phyloP scores from a whole-genome alignment of 331 rosid species.

The Arachis monticola region DNA sequence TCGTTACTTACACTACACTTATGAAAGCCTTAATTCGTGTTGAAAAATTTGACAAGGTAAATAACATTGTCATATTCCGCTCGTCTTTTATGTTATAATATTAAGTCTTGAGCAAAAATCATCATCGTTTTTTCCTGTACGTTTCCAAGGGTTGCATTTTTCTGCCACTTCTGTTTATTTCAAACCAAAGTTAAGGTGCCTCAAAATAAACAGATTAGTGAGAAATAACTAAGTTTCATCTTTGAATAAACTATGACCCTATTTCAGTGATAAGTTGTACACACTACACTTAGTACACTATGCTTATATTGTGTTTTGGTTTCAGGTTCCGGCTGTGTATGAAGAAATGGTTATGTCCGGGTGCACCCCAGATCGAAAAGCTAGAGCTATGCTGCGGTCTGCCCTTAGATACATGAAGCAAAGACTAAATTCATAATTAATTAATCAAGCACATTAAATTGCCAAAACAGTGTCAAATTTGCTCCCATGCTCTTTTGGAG shows the following conservation, averaged over 20 bases:
- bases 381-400: slow-evolving; percentile 92
- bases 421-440: slow-evolving; percentile 53
- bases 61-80: not conserved
- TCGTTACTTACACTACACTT: slow-evolving; percentile 90
- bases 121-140: too few relatives aligned
- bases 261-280: not conserved
- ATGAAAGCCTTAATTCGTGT: slow-evolving; percentile 93
- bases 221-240: not conserved
- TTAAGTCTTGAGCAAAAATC: not conserved
- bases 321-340: slow-evolving; percentile 92
- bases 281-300: slow-evolving; percentile 13
- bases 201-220: slow-evolving; percentile 12
- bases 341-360: slow-evolving; percentile 92
- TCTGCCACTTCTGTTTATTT: too few relatives aligned
- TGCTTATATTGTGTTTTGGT: slow-evolving; percentile 38
- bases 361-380: slow-evolving; percentile 89
- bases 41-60: slow-evolving; percentile 81
- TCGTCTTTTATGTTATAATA: slow-evolving; percentile 3
- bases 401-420: slow-evolving; percentile 92
- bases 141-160: too few relatives aligned
- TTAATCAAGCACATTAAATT: slow-evolving; percentile 37
- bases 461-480: slow-evolving; percentile 33
- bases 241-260: not conserved
- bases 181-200: slow-evolving; percentile 15
- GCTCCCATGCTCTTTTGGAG: slow-evolving; percentile 41